A percentile compares a stretch with the other conserved stretches of the same genome.
Conservation (phyloP, 1,139 yeast genomes). For the Taiozyma onychis region DNA sequence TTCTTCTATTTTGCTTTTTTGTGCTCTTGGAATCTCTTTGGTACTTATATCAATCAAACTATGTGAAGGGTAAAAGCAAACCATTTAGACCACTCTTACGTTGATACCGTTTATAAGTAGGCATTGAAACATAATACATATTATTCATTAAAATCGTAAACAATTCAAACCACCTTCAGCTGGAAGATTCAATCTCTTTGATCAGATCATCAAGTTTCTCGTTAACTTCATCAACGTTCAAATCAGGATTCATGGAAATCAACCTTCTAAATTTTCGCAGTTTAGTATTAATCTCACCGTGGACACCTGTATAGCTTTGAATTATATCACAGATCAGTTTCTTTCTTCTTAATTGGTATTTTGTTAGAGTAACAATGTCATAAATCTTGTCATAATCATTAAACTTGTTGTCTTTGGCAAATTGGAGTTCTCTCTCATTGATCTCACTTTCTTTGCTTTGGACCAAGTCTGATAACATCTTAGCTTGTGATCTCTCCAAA, state of each 20-base stretch:
- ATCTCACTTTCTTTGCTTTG: conserved; percentile 22
- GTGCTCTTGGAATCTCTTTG: too few relatives aligned
- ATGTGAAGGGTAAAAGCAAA: too few relatives aligned
- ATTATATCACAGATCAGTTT: conserved; percentile 39
- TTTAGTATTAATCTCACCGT: conserved; percentile 29
- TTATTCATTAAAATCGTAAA: background rate
- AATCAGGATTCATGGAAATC: conserved; percentile 79
- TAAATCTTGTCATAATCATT: conserved; percentile 22
- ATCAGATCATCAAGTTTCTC: conserved; percentile 35
- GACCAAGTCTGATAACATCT: conserved; percentile 42
- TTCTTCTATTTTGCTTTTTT: too few relatives aligned
- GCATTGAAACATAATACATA: background rate
- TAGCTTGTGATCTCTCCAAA: conserved; percentile 52
- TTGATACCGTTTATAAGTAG: background rate
- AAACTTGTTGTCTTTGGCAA: background rate
- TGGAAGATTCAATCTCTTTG: conserved; percentile 16
- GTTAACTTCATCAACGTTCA: conserved; percentile 68
- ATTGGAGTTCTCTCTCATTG: background rate
- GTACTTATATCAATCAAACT: too few relatives aligned
- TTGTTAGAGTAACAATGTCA: conserved; percentile 36
- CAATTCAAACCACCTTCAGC: background rate
- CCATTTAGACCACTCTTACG: background rate
- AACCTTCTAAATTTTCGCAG: conserved; percentile 79
- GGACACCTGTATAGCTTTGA: conserved; percentile 37
- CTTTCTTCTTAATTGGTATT: conserved; percentile 43